Conservation (phyloP, 495 filamentous ascomycete species). For the Aspergillus indologenus region DNA sequence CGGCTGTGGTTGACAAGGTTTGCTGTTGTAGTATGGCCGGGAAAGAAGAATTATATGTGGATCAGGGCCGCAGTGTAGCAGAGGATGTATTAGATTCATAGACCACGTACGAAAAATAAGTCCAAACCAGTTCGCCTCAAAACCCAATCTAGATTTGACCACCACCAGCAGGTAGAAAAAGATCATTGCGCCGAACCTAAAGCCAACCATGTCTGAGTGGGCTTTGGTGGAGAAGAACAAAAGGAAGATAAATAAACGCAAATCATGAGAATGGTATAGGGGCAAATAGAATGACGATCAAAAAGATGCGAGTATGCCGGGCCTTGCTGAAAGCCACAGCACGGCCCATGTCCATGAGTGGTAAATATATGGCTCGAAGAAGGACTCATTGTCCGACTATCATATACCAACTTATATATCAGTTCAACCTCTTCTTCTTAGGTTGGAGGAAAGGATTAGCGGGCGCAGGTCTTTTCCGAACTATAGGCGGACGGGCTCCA, state of each 20-base stretch:
- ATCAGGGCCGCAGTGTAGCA: background rate
- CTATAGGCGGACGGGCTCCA: constrained; percentile 19
- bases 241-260: background rate
- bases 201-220: background rate
- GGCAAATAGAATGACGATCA: background rate
- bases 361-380: background rate
- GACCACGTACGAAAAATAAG: background rate
- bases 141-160: background rate
- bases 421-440: constrained; percentile 32
- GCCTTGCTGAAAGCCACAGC: background rate
- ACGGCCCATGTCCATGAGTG: background rate
- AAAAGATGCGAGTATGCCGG: background rate
- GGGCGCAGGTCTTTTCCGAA: constrained; percentile 34
- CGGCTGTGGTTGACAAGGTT: background rate
- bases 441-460: constrained; percentile 39
- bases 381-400: background rate
- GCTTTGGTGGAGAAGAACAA: background rate
- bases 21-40: background rate
- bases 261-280: background rate
- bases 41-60: background rate
- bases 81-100: background rate
- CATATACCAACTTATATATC: background rate
- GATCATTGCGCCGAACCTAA: background rate
- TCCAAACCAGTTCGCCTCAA: background rate
- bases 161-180: background rate